phyloP scores from a whole-genome alignment of 352 stramenopile species.

The Elongisporangium undulatum region DNA sequence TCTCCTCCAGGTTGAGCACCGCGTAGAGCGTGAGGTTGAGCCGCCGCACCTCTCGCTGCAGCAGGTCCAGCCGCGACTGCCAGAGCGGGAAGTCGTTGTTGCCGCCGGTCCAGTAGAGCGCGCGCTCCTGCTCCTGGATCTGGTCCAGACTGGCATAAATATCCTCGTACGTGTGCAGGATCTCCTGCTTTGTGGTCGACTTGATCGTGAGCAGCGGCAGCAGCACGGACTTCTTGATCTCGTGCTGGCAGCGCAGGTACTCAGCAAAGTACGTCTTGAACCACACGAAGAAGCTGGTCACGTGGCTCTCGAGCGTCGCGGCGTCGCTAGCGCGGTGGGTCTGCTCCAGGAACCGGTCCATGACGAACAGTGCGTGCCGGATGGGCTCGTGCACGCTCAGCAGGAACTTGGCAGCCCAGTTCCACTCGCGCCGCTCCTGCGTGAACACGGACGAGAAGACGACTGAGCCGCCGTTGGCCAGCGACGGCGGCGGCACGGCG shows the following conservation, averaged over 20 bases:
- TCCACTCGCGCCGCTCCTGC: constrained; percentile 43
- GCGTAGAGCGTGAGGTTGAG: constrained; percentile 65
- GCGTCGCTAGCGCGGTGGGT: constrained; percentile 13
- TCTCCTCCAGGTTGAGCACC: constrained; percentile 76
- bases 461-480: constrained; percentile 40
- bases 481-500: constrained; percentile 44
- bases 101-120: constrained; percentile 33
- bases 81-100: constrained; percentile 43
- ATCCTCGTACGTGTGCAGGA: constrained; percentile 61
- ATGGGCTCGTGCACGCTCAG: constrained; percentile 73
- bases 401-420: constrained; percentile 67
- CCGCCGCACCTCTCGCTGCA: constrained; percentile 61
- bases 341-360: constrained; percentile 75
- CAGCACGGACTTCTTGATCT: constrained; percentile 58
- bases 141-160: constrained; percentile 53
- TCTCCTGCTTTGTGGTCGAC: constrained; percentile 47
- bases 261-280: constrained; percentile 77
- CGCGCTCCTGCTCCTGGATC: constrained; percentile 49
- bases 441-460: constrained; percentile 69
- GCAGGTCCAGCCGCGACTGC: constrained; percentile 52
- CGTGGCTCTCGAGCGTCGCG: constrained; percentile 36
- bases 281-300: constrained; percentile 67
- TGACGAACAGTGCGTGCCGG: constrained; percentile 77
- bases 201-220: constrained; percentile 53
- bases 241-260: constrained; percentile 63